Evolutionary conservation across 306 rosid genomes (phyloP), one percentile per base, ranked within the genome.

Genomic region (Castanospermum australe): DNA sequence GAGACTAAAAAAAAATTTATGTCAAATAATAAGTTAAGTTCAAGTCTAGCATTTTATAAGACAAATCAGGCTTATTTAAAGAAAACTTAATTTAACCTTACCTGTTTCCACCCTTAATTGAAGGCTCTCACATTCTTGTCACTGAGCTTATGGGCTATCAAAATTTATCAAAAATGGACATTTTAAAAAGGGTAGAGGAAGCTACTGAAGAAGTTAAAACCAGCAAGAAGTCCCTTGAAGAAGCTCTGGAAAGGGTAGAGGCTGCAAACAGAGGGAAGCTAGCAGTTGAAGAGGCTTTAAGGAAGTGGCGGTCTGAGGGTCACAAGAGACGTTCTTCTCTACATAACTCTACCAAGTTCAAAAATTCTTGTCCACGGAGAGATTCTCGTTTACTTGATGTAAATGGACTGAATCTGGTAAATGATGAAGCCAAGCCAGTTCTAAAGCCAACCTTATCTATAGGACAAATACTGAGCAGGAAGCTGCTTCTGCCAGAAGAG

Each of bases 401-500:
- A 54, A 95, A 91, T 41, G 97, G 89, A 55, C 21, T 86, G 81
- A 79, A 84, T 64, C 67, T 90, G 60, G 82, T 80, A 18, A 82
- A 79, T 33, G 87, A 89, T 56, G 93, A 83, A 70, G 67, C 84
- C 17, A 77, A 56, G 4, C 93, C 93, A 0, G 87, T 90, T 62
- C 82, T 89, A 78, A 93, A 82, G 85, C 90, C 98, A 48, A 85
- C 94, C 21, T 69, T 91, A 50, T 96, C 98, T 1, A 93, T 91
- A 8, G 97, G 99, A 75, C 96, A 96, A 71, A 91, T 96, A 47
- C 88, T 96, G 36, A 96, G 97, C 86, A 72, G 84, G 81, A 91
- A 96, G 86, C 84, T 96, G 69, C 87, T 90, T 65, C 61, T 81
- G 33, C 90, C 97, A 0, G 92, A 86, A 35, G 89, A 88, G 73